Base-by-base conservation (phyloP, 2,329 filamentous ascomycete species). In the Sclerotinia nivalis region DNA sequence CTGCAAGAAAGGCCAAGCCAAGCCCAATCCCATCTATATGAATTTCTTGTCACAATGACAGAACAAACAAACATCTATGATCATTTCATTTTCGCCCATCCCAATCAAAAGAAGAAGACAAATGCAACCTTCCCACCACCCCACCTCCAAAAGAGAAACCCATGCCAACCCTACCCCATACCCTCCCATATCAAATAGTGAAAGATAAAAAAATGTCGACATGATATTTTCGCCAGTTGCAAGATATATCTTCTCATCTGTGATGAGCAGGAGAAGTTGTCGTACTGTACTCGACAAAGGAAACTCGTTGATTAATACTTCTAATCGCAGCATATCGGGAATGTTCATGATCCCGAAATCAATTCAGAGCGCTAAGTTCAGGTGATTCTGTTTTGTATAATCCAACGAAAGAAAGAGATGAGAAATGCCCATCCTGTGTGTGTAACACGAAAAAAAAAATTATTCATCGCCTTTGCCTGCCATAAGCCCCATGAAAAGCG, bases 21-120 rank as follows among this genome's bases (percentile, higher is more conserved):
- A 49, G 22, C 58, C 66, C 45, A 47, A 62, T 62, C 45, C 66
- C 66, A 62, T 68, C 66, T 68, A 68, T 68, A 68, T 68, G 58
- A 54, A 50, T 68, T 37, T 43, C 37, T 43, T 55, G 28, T 54
- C 50, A 59, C 45, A 62, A 28, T 22, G 18, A 61, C 59, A 47
- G 43, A 47, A 49, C 59, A 61, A 49, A 62, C 31, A 62, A 47
- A 49, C 7, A 50, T 64, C 60, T 64, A 64, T 64, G 60, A 50
- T 64, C 60, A 50, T 64, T 64, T 64, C 60, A 52, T 50, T 64
- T 40, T 50, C 45, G 40, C 58, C 58, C 55, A 22, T 28, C 66
- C 66, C 66, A 62, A 45, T 64, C 58, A 50, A 31, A 58, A 62
- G n/a, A 34, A 45, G 18, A 45, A 50, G 45, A 49, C 28, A 50